A percentile compares a stretch with the other conserved stretches of the same genome.
These are phyloP conservation scores for Epichloe baconii DNA, from an alignment of 2,329 filamentous ascomycete species.

Conservation along the genomic window DNA sequence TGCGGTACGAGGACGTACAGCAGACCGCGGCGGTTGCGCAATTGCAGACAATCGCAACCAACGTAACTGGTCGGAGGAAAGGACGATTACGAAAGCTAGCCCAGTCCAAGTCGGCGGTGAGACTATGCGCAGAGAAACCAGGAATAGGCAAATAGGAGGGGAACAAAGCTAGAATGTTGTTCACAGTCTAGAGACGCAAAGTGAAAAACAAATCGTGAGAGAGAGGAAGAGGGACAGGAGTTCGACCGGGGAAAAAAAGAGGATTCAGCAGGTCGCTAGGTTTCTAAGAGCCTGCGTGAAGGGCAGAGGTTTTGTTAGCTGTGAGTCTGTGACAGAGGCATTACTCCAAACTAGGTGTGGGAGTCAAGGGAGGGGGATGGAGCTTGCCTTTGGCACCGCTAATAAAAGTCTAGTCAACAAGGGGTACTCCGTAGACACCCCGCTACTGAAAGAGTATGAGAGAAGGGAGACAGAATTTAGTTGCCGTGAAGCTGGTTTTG, in stretches of 20 bases:
- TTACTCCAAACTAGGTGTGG: background rate
- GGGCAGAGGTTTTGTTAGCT: conserved; percentile 4
- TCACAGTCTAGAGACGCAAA: background rate
- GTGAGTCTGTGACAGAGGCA: background rate
- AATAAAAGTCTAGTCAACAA: conserved; percentile 5
- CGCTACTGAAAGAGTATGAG: background rate
- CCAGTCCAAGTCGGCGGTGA: background rate
- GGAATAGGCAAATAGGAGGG: background rate
- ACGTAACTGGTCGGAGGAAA: background rate
- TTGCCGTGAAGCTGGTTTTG: background rate
- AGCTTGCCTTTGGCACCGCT: conserved; percentile 1
- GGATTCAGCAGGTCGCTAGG: conserved; percentile 2
- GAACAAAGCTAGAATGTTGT: background rate
- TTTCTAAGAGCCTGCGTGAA: conserved; percentile 1
- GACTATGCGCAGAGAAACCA: background rate
- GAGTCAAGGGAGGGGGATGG: conserved; percentile 4
- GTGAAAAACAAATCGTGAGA: background rate
- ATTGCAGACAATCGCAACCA: background rate
- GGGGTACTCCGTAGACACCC: conserved; percentile 2
- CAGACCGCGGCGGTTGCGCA: background rate
- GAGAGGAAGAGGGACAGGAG: background rate
- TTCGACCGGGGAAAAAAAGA: background rate
- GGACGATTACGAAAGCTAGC: background rate
- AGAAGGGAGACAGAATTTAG: conserved; percentile 3
- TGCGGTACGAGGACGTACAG: background rate